Evolutionary conservation across 495 filamentous ascomycete species (phyloP).

Genomic region (Neurospora sp.): DNA sequence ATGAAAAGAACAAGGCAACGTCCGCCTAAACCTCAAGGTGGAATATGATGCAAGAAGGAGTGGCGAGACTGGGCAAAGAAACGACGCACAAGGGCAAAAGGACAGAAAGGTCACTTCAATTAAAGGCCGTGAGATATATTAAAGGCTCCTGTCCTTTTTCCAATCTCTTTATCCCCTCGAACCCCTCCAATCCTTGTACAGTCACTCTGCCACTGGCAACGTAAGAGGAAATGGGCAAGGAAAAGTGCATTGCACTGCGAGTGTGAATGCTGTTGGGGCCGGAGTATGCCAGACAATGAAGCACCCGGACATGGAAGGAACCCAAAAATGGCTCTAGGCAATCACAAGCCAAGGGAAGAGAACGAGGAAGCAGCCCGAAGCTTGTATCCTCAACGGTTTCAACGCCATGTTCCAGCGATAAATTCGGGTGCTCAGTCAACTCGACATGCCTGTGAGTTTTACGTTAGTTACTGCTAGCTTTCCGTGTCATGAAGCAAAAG

Average conservation of each 20-base stretch:
- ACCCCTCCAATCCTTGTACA: not conserved
- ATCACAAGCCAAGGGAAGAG: constrained; percentile 1
- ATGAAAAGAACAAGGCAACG: not conserved
- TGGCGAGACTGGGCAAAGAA: constrained; percentile 16
- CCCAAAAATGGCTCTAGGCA: not conserved
- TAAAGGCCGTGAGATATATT: constrained; percentile 17
- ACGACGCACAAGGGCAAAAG: constrained; percentile 4
- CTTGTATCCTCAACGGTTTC: not conserved
- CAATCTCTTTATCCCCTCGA: constrained; percentile 14
- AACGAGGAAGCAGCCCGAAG: not conserved
- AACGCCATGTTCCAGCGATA: not conserved
- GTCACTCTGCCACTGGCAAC: not conserved
- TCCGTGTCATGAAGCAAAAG: not conserved
- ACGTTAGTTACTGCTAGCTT: not conserved
- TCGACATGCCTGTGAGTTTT: not conserved
- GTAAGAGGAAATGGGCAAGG: not conserved
- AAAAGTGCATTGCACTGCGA: not conserved
- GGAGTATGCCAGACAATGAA: constrained; percentile 16
- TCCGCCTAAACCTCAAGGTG: not conserved
- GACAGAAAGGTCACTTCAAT: constrained; percentile 14
- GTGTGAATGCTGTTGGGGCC: not conserved
- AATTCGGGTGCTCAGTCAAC: not conserved
- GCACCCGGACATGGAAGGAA: constrained; percentile 26
- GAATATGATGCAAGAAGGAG: not conserved
- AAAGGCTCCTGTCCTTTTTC: constrained; percentile 2